Evolutionary conservation across 164 flowering plant genomes (phyloP), one percentile per base, ranked within the genome.

Genomic region (Vitis riparia): DNA sequence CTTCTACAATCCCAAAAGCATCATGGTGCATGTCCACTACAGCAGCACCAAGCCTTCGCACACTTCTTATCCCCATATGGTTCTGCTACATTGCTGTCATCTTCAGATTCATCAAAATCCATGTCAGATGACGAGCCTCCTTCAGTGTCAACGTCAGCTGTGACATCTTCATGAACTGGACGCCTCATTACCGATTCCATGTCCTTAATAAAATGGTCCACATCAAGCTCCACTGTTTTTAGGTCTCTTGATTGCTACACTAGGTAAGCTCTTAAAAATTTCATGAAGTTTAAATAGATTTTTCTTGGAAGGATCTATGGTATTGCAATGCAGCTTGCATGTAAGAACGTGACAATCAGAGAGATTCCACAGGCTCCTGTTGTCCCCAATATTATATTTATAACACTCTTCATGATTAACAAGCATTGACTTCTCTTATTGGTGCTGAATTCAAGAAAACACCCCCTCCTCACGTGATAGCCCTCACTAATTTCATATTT

Each of bases 41-140:
- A 17, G 19, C 19, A 17, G 1, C 19, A 17, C 19, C 19, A 17
- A 17, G 19, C 19, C 19, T 17, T 17, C 19, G 1, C 19, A 17
- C 19, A 17, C 19, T 1, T 17, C 19, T 71, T 68, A 14, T 77
- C 82, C 49, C 80, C 83, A 32, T 60, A 65, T 73, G 73, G 67
- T 27, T 78, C 85, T 14, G 44, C 79, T n/a, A 55, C 29, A 69
- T 86, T 86, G 74, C 80, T 81, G 30, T 49, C 92, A 80, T 88
- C 89, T 60, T 88, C 93, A 51, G 80, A 85, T 7, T 83, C 97
- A 81, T 91, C 98, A 78, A 88, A 87, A 78, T 91, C 98, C 86
- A 91, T 81, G 71, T 93, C 96, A 19, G 91, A 88, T 15, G 87
- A 85, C 10, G 89, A 86, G 17, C 79, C 91, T 71, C 85, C 94